Evolutionary conservation across 2,329 filamentous ascomycete species (phyloP).

Genomic region (Pestalotiopsis sp.): DNA sequence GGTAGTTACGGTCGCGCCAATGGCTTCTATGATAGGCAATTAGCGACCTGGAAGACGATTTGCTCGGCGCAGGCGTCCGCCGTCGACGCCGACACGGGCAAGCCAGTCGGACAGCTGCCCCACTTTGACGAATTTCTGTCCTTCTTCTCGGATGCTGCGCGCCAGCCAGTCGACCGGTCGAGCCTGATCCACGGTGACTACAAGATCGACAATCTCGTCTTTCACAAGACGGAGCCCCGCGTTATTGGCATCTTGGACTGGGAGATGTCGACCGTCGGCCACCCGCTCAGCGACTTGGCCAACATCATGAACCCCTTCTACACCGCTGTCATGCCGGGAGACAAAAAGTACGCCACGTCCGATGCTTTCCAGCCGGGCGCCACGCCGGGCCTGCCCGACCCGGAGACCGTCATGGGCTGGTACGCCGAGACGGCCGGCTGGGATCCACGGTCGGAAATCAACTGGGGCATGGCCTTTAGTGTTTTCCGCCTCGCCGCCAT

Average conservation of each 20-base stretch:
- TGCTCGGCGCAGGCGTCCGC: conserved; percentile 76
- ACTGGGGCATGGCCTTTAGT: conserved; percentile 65
- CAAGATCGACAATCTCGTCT: conserved; percentile 91
- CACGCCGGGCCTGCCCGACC: conserved; percentile 58
- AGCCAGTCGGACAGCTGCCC: conserved; percentile 79
- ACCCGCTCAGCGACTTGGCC: conserved; percentile 87
- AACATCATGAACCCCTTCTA: conserved; percentile 68
- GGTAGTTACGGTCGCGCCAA: conserved; percentile 70
- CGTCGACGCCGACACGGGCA: conserved; percentile 75
- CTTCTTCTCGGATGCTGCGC: conserved; percentile 72
- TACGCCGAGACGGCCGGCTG: conserved; percentile 72
- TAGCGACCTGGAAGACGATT: conserved; percentile 80
- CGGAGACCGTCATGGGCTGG: conserved; percentile 63
- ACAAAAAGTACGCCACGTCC: conserved; percentile 28
- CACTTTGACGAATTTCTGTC: conserved; percentile 78
- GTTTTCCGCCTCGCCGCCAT: conserved; percentile 65
- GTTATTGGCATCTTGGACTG: conserved; percentile 93
- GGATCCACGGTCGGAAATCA: conserved; percentile 58
- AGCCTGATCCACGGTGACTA: conserved; percentile 93
- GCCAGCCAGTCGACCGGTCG: conserved; percentile 76
- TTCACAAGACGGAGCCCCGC: conserved; percentile 82
- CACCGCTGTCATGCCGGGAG: conserved; percentile 31
- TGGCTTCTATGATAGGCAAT: conserved; percentile 86
- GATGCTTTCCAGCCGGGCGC: conserved; percentile 62
- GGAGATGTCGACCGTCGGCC: conserved; percentile 99